Base-by-base conservation (phyloP, 176 grass and related monocot species). In the Dactylis glomerata region DNA sequence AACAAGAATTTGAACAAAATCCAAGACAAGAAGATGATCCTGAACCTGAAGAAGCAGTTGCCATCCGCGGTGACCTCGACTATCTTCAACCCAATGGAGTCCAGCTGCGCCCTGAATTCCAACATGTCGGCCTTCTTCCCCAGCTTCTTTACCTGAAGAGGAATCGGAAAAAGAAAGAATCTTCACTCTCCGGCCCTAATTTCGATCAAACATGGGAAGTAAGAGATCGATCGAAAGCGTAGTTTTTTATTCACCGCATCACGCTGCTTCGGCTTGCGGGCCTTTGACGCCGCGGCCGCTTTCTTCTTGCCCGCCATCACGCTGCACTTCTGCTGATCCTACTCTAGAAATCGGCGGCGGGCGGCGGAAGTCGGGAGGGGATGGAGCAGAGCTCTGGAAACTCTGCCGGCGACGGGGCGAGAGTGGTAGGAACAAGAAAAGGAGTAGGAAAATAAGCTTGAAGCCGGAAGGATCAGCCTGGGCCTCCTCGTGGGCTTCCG, bases 41-140 rank as follows among this genome's bases (percentile, higher is more conserved):
- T n/a, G 63, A 62, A 98, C 95, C 95, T 93, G 89, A 98, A 98
- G 86, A 95, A 95, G 77, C 95, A 98, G 79, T 98, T 98, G 54
- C 95, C 92, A 77, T 98, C 92, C 33, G 92, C 79, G 68, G 84
- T 92, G 26, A 98, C 89, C 90, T 95, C 77, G 73, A 92, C 68
- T 75, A 98, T 92, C 81, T 93, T 90, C 17, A 93, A 55, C 81
- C 87, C 92, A 34, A 95, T 81, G 33, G 84, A 80, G 82, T 87
- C 91, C 34, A 98, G 82, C 82, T 98, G 92, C 86, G 57, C 76
- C 73, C 87, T 74, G 87, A 95, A 87, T 77, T 89, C 85, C 76
- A 79, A 24, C 85, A 90, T 86, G 74, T 95, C 85, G 23, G 87
- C 89, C 85, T 92, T 92, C 84, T 93, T 95, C 50, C 91, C 89